Conservation (phyloP, 495 filamentous ascomycete species). For the Schizothecium vesticola region DNA sequence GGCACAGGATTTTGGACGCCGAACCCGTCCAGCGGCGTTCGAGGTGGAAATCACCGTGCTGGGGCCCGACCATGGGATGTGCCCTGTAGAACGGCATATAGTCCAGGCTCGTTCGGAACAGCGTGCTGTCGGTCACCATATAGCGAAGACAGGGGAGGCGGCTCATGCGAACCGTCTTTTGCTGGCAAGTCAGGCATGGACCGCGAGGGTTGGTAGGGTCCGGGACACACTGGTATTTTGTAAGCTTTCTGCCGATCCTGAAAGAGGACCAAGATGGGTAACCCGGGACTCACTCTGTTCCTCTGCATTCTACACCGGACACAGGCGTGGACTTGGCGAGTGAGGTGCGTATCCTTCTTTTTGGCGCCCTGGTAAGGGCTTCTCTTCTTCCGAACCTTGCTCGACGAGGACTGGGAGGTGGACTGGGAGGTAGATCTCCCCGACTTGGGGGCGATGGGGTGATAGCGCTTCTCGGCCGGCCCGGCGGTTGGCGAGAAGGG, state of each 20-base stretch:
- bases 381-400: conserved; percentile 25
- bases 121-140: conserved; percentile 35
- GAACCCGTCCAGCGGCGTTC: conserved; percentile 24
- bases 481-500: conserved; percentile 11
- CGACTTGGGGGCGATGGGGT: conserved; percentile 17
- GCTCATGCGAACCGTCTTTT: conserved; percentile 28
- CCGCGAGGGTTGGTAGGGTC: conserved; percentile 31
- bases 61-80: conserved; percentile 33
- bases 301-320: conserved; percentile 35
- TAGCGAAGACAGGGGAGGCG: conserved; percentile 37
- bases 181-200: conserved; percentile 33
- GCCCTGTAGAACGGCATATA: conserved; percentile 29
- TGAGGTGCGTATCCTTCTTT: conserved; percentile 28
- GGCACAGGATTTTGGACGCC: conserved; percentile 22
- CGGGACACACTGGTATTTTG: conserved; percentile 26
- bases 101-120: conserved; percentile 31
- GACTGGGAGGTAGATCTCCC: conserved; percentile 8
- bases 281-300: conserved; percentile 24
- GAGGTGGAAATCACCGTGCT: conserved; percentile 36
- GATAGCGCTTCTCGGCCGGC: conserved; percentile 16
- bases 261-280: neutral
- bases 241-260: conserved; percentile 1
- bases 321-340: conserved; percentile 31
- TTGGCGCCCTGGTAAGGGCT: conserved; percentile 25
- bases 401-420: conserved; percentile 10